These are phyloP conservation scores for Cichorium intybus DNA, from an alignment of 140 eudicot species.

Conservation along the genomic window DNA sequence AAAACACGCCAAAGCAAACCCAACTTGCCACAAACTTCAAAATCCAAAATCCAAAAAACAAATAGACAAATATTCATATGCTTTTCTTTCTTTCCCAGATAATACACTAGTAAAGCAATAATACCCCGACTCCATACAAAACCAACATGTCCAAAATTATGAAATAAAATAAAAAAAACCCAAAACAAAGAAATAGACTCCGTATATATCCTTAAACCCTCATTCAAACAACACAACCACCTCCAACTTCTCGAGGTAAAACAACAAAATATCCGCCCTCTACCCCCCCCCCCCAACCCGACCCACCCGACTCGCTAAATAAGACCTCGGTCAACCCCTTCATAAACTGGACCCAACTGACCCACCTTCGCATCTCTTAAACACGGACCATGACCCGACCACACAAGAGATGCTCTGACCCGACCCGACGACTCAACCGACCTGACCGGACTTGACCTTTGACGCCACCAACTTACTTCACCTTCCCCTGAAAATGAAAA, in stretches of 20 bases:
- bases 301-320: conserved; percentile 8
- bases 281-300: not conserved
- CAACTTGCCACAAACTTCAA: not conserved
- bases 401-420: conserved; percentile 33
- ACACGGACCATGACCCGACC: conserved; percentile 21
- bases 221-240: conserved; percentile 8
- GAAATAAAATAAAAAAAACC: not conserved
- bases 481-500: conserved; percentile 15
- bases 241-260: conserved; percentile 3
- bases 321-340: conserved; percentile 31
- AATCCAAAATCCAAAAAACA: conserved; percentile 1
- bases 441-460: conserved; percentile 31
- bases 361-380: conserved; percentile 33
- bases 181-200: not conserved
- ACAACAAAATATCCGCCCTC: not conserved
- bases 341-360: conserved; percentile 18
- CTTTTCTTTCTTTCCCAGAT: not conserved
- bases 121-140: not conserved
- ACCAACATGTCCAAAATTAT: not conserved
- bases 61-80: not conserved
- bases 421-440: conserved; percentile 21
- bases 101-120: not conserved
- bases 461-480: conserved; percentile 21
- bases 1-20: not conserved
- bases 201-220: conserved; percentile 1